Evolutionary conservation across 83 land plant genomes (phyloP), one percentile per base, ranked within the genome.

Genomic region (Larix sibirica): DNA sequence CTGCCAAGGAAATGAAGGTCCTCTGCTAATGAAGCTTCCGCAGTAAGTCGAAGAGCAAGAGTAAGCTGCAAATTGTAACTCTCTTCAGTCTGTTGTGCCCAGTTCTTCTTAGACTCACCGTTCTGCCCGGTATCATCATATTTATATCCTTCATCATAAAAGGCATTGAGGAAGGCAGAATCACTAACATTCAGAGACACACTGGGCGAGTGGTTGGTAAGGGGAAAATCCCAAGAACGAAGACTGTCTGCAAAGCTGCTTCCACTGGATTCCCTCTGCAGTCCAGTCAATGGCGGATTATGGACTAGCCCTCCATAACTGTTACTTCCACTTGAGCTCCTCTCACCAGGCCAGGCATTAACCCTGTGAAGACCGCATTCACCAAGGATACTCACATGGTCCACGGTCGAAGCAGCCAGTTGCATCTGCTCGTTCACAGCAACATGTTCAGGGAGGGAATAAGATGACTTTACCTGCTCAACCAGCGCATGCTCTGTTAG

Each of bases 1-100:
- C 80, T 82, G 28, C 81, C 84, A 47, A 91, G 59, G 8, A 93
- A 82, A 56, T 80, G 16, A 12, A 87, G 80, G 38, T 84, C 96
- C 62, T 83, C 84, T 17, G 88, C 85, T 26, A 93, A 40, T 16
- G 76, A 83, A 0, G 97, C 96, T 31, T 94, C 96, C 9, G 86
- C 77, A 18, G 89, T 67, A 56, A 96, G 84, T 21, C 97, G 79
- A 3, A 82, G 84, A 1, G 94, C 93, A 10, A 96, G 88, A 0
- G 90, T 75, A 10, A 90, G 86, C 87, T 94, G 97, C 88, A 96
- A 71, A 77, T 83, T 84, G 77, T 94, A 93, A 84, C 95, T 85
- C 88, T 94, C 95, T 36, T 81, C 88, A 44, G 87, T 81, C 81
- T 81, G 90, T 84, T 89, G 92, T 42, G 85, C 90, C 89, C 84